Evolutionary conservation across 2,329 filamentous ascomycete genomes (phyloP), one percentile per base, ranked within the genome.

Genomic region (Sclerotinia sclerotiorum): DNA sequence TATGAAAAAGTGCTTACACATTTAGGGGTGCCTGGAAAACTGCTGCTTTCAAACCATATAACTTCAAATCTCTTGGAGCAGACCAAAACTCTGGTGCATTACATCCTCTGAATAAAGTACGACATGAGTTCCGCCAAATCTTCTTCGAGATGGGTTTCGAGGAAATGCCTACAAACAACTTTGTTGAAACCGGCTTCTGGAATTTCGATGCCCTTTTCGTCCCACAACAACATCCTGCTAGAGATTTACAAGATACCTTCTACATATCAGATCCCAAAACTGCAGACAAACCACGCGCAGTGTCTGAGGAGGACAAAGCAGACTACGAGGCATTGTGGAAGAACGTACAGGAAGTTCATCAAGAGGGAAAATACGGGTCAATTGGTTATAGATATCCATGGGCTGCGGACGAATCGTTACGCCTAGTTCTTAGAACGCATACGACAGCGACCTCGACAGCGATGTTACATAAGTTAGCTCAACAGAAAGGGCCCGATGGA

Each of bases 131-230:
- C 86, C 86, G 95, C 69, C 91, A 95, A 78, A 97, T 99, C 78
- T 99, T 99, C 88, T 98, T 99, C 82, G 93, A 97, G 79, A 97
- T 97, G 89, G 95, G 94, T 65, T 99, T 98, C 83, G 90, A 94
- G 77, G 95, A 99, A 84, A 98, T 99, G 95, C 92, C 94, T 19
- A 97, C 94, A 62, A 90, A 91, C 81, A 88, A 92, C 79, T 97
- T 90, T 79, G 94, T 98, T 71, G 95, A 99, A 82, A 94, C 94
- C 17, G 94, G 94, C 58, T 97, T 98, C 88, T 99, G 95, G 93
- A 98, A 98, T 81, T 98, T 98, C 80, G 94, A 98, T 78, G 89
- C 94, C 32, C 92, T 99, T 72, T 97, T 94, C 80, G 94, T 98
- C 65, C 94, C 94, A 42, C 95, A 97, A 82, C 95, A 99, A 84